Evolutionary conservation across 2,329 filamentous ascomycete genomes (phyloP), one percentile per base, ranked within the genome.

Genomic region (Ceratocystiopsis sp.): DNA sequence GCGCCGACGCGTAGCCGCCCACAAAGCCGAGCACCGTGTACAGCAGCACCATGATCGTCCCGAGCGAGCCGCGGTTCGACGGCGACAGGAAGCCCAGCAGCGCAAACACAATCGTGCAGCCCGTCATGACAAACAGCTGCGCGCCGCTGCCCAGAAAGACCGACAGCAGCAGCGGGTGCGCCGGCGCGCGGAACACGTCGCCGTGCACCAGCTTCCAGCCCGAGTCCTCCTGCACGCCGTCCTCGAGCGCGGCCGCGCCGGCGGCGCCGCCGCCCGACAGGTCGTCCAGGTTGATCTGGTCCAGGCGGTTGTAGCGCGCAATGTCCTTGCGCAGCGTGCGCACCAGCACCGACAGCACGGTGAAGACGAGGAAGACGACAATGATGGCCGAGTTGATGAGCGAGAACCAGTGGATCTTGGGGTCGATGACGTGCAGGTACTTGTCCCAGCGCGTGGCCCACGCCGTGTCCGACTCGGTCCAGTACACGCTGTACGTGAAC

Each of bases 401-500:
- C 46, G 87, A 95, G 66, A 96, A 94, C 91, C 91, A 98, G 61
- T 98, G 91, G 53, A 98, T 96, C 67, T 91, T 93, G 42, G 91
- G 87, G 59, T 96, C 87, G 57, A 87, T 93, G 29, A 98, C 89
- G 56, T 96, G 89, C 34, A 98, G 71, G 58, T 96, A 96, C 63
- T 94, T 96, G 68, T 98, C 91, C 91, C 91, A 98, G 50, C 91
- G 76, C 13, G 91, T 98, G 25, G 91, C 91, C 80, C 93, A 98
- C 1, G 82, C 84, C 1, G 87, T 96, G 1, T 71, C 57, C 1
- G 86, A 95, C 51, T 78, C 75, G 45, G 71, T 73, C 91, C 91
- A 98, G 61, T 80, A 82, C 14, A 96, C 84, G 51, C 82, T 85
- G 65, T 98, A 98, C 6, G 86, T 94, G 66, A 84, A 98, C 3